Base-by-base conservation (phyloP, 805 yeast genomes). In the Zygosaccharomyces rouxii region DNA sequence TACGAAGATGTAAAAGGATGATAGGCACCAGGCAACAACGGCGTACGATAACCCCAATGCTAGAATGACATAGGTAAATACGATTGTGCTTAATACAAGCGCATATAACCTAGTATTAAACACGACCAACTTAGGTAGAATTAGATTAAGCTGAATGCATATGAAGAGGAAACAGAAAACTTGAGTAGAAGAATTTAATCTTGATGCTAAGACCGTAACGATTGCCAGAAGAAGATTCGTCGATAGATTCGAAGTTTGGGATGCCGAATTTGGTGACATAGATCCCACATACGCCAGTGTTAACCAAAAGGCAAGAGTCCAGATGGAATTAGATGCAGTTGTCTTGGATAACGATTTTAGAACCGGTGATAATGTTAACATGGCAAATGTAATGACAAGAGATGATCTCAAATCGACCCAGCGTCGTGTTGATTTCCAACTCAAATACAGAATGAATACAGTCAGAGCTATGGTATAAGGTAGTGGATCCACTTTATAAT, bases 291-390 rank as follows among this genome's bases (percentile, higher is more conserved):
- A 89, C 38, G 82, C 70, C 9, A 88, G 56, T 28, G 86, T 81
- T 13, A 94, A 71, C 82, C 96, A 84, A 41, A 84, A 81, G 6
- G 95, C 80, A 4, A 94, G 67, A 0, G 96, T 89, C 97, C 98
- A 92, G 51, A 94, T 89, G 13, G 97, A 88, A 69, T 94, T 98
- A 0, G 94, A 84, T 0, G 97, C 81, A 0, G 97, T 89, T 0
- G 96, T 85, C 58, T 82, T 80, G 0, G 97, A 89, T 38, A 94
- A 73, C 0, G 97, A 89, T 56, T 87, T 85, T 43, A 94, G 75
- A 1, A 94, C 92, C 0, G 99, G 99, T 0, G 97, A 86, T 38
- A 92, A 72, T 0, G 94, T 82, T 37, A 89, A 71, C 35, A 90
- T 70, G 3, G 86, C 78, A 50, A 90, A 77, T 1, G 83, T 74